Base-by-base conservation (phyloP, 2,329 filamentous ascomycete species). In the Aspergillus sp. region DNA sequence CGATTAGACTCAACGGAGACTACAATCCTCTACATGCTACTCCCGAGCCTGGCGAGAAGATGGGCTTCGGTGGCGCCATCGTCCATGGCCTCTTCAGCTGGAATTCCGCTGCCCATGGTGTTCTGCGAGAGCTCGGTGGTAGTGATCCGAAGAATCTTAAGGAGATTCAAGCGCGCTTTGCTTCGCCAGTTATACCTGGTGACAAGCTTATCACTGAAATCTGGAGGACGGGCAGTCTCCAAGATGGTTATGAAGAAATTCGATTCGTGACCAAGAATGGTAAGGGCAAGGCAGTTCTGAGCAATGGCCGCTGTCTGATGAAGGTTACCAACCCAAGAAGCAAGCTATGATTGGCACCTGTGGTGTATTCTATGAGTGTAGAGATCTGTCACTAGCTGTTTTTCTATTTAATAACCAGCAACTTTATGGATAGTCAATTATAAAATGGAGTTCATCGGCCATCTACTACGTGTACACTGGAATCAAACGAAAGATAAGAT, bases 21-120 rank as follows among this genome's bases (percentile, higher is more conserved):
- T 96, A 96, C 79, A 96, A 96, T 81, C 93, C 92, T 27, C 87
- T 96, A 38, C 92, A 96, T 74, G 92, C 91, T 6, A 90, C 90
- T 17, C 92, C 92, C 11, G 90, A 92, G 78, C 91, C 92, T 0
- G 92, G 92, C 62, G 79, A 86, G 77, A 89, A 92, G 80, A 96
- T 96, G 91, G 92, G 93, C 62, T 96, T 96, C 68, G 91, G 91
- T 27, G 92, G 92, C 36, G 82, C 87, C 68, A 96, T 96, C 76
- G 90, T 96, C 75, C 92, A 96, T 78, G 93, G 93, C 19, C 82
- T 96, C 49, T 96, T 88, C 80, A 91, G 87, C 68, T 96, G 90
- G 88, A 96, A 96, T 80, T 86, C 85, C 59, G 85, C 90, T 2
- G 86, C 85, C 15, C 91, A 94, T 71, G 87, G 84, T 27, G 80